phyloP scores from a whole-genome alignment of 2,329 filamentous ascomycete species.

The Periconia sp. region DNA sequence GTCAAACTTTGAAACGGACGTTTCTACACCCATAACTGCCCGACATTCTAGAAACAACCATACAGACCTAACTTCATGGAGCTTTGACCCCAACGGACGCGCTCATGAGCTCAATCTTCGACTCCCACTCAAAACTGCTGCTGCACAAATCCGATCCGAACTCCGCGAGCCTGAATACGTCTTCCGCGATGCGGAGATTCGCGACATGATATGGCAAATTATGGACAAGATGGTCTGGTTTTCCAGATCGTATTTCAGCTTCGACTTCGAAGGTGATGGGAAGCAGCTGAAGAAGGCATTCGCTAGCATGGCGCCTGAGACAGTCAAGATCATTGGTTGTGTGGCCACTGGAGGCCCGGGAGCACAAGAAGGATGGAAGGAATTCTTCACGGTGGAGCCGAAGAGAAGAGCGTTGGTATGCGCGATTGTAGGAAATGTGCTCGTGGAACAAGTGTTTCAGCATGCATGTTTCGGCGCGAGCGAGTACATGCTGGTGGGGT shows the following conservation, averaged over 20 bases:
- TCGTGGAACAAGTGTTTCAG: conserved; percentile 37
- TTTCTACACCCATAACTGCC: too few relatives aligned
- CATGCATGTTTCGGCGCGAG: conserved; percentile 31
- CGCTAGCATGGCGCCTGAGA: conserved; percentile 16
- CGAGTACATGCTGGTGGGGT: conserved; percentile 3
- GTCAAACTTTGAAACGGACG: too few relatives aligned
- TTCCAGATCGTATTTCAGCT: conserved; percentile 14
- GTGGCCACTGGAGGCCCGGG: conserved; percentile 32
- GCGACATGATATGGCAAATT: conserved; percentile 26
- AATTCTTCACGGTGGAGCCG: conserved; percentile 23
- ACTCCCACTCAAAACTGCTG: too few relatives aligned
- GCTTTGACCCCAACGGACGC: too few relatives aligned
- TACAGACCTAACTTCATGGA: too few relatives aligned
- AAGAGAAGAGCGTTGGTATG: conserved; percentile 29
- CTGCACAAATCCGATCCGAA: too few relatives aligned
- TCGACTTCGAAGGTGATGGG: neutral
- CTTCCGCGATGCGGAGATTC: conserved; percentile 30
- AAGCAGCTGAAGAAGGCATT: conserved; percentile 3
- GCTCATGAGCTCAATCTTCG: too few relatives aligned
- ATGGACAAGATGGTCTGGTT: conserved; percentile 24
- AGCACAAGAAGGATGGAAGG: conserved; percentile 28
- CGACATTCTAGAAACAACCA: too few relatives aligned
- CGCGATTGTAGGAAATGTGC: conserved; percentile 36
- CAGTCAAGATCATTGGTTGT: conserved; percentile 28
- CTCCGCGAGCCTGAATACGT: conserved; percentile 31